Percentiles rank a stretch among this genome's conserved stretches.
Conservation (phyloP, 2,329 filamentous ascomycete genomes). For the Plenodomus lindquistii region DNA sequence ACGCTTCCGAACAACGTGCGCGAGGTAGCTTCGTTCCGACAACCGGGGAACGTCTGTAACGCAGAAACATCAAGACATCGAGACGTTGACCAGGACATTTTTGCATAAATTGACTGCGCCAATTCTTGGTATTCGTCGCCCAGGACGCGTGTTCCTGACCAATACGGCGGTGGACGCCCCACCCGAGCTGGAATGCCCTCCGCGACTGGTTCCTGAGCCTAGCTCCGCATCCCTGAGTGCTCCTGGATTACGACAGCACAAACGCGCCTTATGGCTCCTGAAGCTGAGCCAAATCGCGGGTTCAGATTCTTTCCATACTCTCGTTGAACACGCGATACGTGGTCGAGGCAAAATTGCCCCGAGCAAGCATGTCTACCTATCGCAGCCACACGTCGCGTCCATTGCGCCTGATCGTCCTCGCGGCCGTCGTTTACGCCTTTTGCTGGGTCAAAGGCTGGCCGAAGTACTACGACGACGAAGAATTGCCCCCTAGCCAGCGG, state of each 20-base stretch:
- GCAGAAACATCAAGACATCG: not conserved
- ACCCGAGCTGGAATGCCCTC: not conserved
- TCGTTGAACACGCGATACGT: constrained; percentile 4
- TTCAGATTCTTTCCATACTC: not conserved
- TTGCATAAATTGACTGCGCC: not conserved
- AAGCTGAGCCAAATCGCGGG: not conserved
- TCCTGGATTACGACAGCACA: constrained; percentile 3
- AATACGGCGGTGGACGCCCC: constrained; percentile 5
- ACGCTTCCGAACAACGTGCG: not conserved
- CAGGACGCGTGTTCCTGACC: constrained; percentile 10
- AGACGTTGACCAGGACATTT: too few species aligned
- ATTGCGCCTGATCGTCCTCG: constrained; percentile 23
- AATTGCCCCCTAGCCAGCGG: constrained; percentile 26
- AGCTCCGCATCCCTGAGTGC: constrained; percentile 12
- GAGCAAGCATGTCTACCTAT: constrained; percentile 29
- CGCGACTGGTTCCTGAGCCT: not conserved
- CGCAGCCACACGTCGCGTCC: constrained; percentile 24
- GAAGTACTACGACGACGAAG: constrained; percentile 37
- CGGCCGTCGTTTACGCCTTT: constrained; percentile 29
- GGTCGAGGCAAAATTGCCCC: constrained; percentile 1
- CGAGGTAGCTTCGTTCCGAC: not conserved
- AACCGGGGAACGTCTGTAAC: too few species aligned
- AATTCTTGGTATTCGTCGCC: not conserved
- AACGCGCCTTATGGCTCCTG: not conserved
- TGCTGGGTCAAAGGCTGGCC: constrained; percentile 41